Evolutionary conservation across 2,329 filamentous ascomycete genomes (phyloP).

Genomic region (Whalleya microplaca): DNA sequence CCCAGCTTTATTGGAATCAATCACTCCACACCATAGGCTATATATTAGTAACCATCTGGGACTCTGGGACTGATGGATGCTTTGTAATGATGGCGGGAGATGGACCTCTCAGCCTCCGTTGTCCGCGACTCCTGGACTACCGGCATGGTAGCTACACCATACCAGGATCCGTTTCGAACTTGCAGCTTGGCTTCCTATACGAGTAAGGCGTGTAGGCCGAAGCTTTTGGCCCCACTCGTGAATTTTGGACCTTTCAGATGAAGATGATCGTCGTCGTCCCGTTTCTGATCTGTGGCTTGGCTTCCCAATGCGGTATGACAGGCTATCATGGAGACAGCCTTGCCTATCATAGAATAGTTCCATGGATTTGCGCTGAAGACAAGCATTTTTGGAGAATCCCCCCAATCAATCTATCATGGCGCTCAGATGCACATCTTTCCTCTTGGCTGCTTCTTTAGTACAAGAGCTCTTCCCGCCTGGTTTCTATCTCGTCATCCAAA

Average conservation of each 20-base stretch:
- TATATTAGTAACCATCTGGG: neutral
- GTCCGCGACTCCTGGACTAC: neutral
- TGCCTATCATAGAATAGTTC: neutral
- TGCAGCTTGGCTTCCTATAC: constrained; percentile 7
- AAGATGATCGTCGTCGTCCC: constrained; percentile 2
- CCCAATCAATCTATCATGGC: neutral
- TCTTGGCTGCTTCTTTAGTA: neutral
- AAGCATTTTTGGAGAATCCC: neutral
- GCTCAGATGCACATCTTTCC: neutral
- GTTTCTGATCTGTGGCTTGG: constrained; percentile 10
- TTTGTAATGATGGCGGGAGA: neutral
- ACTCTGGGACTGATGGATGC: no score
- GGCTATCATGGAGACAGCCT: neutral
- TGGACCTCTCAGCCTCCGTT: neutral
- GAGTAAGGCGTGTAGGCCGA: neutral
- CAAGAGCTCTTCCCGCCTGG: neutral
- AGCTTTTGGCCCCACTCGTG: neutral
- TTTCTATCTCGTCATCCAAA: neutral
- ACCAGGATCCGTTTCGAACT: constrained; percentile 46
- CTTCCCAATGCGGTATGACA: constrained; percentile 4
- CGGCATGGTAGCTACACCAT: neutral
- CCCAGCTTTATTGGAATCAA: neutral
- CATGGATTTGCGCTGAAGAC: neutral
- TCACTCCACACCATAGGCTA: neutral
- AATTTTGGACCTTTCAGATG: neutral